Percentiles rank a stretch among this genome's conserved stretches.
Conservation (phyloP, 1,139 yeast genomes). For the Entelexis paramagnoliae region DNA sequence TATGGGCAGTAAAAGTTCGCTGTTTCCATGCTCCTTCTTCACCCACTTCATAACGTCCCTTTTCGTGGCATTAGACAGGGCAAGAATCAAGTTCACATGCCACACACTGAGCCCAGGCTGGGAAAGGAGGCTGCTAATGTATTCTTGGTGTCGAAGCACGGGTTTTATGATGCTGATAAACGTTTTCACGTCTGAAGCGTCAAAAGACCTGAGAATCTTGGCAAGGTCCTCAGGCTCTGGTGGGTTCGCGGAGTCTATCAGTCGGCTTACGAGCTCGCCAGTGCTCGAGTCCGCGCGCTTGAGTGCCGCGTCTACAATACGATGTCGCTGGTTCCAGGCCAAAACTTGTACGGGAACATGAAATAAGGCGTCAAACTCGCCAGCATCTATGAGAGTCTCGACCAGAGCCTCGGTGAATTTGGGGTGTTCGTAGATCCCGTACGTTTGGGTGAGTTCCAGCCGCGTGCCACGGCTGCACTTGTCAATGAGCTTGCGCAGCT, state of each 20-base stretch:
- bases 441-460: neutral
- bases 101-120: neutral
- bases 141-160: constrained; percentile 4
- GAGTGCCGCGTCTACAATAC: constrained; percentile 6
- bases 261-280: constrained; percentile 9
- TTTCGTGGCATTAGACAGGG: neutral
- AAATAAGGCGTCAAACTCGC: constrained; percentile 8
- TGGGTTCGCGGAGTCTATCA: constrained; percentile 9
- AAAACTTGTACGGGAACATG: constrained; percentile 11
- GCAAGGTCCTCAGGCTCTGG: constrained; percentile 6
- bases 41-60: constrained; percentile 3
- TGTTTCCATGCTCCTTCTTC: neutral
- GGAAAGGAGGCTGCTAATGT: neutral
- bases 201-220: neutral
- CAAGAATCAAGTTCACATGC: neutral
- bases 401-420: constrained; percentile 8
- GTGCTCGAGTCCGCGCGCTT: neutral
- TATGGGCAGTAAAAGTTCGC: neutral
- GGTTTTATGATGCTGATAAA: neutral
- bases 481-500: constrained; percentile 1
- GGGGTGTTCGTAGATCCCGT: constrained; percentile 2
- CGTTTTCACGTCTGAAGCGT: neutral
- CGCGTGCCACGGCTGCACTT: neutral
- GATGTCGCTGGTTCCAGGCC: constrained; percentile 18
- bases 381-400: constrained; percentile 1